Evolutionary conservation across 2,329 filamentous ascomycete genomes (phyloP).

Genomic region (Stagonosporopsis tanaceti): DNA sequence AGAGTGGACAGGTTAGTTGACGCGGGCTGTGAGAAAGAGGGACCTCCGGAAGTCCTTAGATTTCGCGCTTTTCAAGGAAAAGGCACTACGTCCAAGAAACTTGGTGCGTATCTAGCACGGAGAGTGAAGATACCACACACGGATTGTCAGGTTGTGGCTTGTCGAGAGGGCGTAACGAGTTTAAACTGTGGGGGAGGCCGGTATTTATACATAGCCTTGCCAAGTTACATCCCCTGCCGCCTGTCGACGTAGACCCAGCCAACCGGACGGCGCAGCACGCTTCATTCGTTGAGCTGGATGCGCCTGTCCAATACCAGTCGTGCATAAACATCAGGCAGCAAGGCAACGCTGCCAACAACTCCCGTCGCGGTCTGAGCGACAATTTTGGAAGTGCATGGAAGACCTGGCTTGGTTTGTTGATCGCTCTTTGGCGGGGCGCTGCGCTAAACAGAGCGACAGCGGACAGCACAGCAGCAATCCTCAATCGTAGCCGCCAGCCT

Average conservation of each 20-base stretch:
- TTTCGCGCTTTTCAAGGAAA: constrained; percentile 45
- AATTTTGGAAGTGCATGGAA: constrained; percentile 17
- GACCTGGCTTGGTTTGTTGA: constrained; percentile 22
- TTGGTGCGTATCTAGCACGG: constrained; percentile 49
- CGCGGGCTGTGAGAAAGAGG: constrained; percentile 59
- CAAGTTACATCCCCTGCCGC: constrained; percentile 21
- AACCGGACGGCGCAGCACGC: constrained; percentile 15
- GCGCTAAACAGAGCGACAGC: constrained; percentile 14
- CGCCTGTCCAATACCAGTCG: constrained; percentile 13
- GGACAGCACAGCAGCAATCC: constrained; percentile 12
- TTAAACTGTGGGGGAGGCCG: constrained; percentile 40
- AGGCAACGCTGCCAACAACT: constrained; percentile 15
- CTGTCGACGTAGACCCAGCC: constrained; percentile 20
- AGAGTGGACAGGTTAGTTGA: constrained; percentile 60
- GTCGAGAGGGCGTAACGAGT: constrained; percentile 48
- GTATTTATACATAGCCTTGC: constrained; percentile 31
- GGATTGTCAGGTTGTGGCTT: constrained; percentile 52
- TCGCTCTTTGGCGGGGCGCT: constrained; percentile 18
- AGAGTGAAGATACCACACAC: constrained; percentile 48
- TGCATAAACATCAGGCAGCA: constrained; percentile 22
- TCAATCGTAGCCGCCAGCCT: not conserved
- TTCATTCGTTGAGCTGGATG: constrained; percentile 17
- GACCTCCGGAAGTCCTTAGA: constrained; percentile 63
- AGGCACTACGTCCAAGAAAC: constrained; percentile 48
- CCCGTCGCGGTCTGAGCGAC: constrained; percentile 9